Base-by-base conservation (phyloP, 73 alveolate species). In the Strombidium stylifer region DNA sequence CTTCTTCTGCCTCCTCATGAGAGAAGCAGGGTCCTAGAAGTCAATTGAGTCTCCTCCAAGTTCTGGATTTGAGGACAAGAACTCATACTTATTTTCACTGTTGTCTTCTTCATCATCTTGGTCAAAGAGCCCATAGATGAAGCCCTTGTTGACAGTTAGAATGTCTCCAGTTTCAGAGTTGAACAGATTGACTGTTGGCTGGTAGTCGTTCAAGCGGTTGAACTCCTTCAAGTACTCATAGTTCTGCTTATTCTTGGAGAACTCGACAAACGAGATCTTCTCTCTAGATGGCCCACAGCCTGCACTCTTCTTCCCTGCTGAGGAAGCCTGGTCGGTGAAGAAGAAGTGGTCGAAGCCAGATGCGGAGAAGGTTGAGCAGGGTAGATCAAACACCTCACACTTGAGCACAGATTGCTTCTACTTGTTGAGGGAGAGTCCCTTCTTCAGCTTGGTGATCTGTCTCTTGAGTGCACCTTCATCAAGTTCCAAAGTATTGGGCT, bases 1-100 rank as follows among this genome's bases (percentile, higher is more conserved):
- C 54, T 73, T 84, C 51, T 86, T 73, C 59, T 82, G 80, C 54
- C 98, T 51, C 53, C 83, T 85, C 15, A 94, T 58, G 10, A 94
- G 76, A 32, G 89, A 84, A 35, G 87, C 91, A 36, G 82, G 85
- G 64, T 87, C 84, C 3, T 62, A 35, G 58, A 87, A 83, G 55
- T 87, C 96, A 6, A 87, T 27, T 31, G 71, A 59, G 26, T 58
- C 55, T 42, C 87, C 72, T 20, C 78, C 52, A 26, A 77, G 62
- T 30, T 72, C 40, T 35, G 42, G 45, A 15, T 50, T 72, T 30
- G 68, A 85, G 23, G 81, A 67, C 32, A 82, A 64, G 69, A 69
- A 82, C 62, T 69, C 68, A 53, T 53, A 65, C 71, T 87, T 72
- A 44, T 61, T 77, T 26, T 57, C 86, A 41, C 53, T 76, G 20